Conservation (phyloP, 2,329 filamentous ascomycete genomes). For the Elsinoe arachidis region DNA sequence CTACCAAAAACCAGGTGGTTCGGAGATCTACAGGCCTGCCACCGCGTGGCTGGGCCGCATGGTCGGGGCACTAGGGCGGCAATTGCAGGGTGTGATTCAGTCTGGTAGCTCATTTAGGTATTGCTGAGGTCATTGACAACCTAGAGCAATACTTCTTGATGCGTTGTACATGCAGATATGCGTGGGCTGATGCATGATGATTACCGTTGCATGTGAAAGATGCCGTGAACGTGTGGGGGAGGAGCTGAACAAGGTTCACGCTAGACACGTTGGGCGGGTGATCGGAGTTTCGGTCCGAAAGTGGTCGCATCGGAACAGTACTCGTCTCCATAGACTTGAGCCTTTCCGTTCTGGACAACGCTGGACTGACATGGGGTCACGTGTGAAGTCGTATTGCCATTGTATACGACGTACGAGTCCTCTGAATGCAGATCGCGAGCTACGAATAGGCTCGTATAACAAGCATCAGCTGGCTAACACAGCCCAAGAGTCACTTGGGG, state of each 20-base stretch:
- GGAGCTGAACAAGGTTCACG: not conserved
- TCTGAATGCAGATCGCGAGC: no score
- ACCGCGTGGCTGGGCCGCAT: conserved; percentile 1
- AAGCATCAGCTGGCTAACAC: no score
- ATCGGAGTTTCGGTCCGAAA: not conserved
- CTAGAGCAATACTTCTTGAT: not conserved
- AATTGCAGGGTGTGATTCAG: not conserved
- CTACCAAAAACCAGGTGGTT: conserved; percentile 4
- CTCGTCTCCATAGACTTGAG: no score
- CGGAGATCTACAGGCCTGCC: conserved; percentile 5
- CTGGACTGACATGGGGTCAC: no score
- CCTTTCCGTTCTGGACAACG: no score
- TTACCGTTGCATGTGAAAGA: not conserved
- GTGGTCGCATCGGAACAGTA: no score
- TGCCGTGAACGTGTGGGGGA: not conserved
- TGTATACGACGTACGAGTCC: no score
- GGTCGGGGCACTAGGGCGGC: not conserved
- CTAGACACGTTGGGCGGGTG: not conserved
- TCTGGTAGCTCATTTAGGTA: not conserved
- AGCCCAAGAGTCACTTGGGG: no score
- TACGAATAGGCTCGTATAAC: no score
- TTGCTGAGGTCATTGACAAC: not conserved
- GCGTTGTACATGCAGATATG: not conserved
- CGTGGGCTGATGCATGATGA: not conserved
- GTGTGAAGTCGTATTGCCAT: no score